Percentiles rank a stretch among this genome's conserved stretches.
phyloP scores from a whole-genome alignment of 345 rosid species.

The Stellera chamaejasme region DNA sequence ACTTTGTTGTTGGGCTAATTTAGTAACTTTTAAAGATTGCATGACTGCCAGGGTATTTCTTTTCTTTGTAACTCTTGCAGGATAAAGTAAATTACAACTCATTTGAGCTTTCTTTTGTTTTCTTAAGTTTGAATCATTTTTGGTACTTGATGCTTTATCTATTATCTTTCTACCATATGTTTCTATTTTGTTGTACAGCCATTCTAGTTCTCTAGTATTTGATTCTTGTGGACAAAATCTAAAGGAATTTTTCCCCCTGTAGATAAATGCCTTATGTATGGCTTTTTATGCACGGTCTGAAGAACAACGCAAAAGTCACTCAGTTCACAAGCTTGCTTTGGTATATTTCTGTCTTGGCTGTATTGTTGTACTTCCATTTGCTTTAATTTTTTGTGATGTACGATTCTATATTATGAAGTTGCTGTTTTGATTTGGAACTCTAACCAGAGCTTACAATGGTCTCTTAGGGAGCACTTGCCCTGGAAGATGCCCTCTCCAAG shows the following conservation, averaged over 20 bases:
- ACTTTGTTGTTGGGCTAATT: no score
- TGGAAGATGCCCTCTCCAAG: constrained; percentile 83
- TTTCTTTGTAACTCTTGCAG: no score
- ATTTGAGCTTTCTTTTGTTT: no score
- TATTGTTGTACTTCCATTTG: neutral
- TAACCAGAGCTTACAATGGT: constrained; percentile 1
- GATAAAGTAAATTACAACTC: no score
- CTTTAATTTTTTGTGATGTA: neutral
- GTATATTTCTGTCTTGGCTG: constrained; percentile 30
- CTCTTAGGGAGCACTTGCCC: constrained; percentile 74
- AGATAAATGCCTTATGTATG: constrained; percentile 88
- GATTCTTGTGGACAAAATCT: neutral
- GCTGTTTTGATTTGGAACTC: neutral
- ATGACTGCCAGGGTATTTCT: no score
- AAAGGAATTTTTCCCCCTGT: constrained; percentile 11
- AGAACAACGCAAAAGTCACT: constrained; percentile 86
- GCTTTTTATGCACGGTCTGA: constrained; percentile 95
- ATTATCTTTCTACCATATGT: neutral
- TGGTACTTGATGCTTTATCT: neutral
- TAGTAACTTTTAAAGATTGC: no score
- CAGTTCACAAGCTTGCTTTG: constrained; percentile 92
- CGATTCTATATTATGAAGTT: neutral
- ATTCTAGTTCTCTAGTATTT: neutral
- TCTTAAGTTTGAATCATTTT: no score
- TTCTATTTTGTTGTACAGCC: neutral